Base-by-base conservation (phyloP, 2,329 filamentous ascomycete genomes). In the Colletotrichum sp. region DNA sequence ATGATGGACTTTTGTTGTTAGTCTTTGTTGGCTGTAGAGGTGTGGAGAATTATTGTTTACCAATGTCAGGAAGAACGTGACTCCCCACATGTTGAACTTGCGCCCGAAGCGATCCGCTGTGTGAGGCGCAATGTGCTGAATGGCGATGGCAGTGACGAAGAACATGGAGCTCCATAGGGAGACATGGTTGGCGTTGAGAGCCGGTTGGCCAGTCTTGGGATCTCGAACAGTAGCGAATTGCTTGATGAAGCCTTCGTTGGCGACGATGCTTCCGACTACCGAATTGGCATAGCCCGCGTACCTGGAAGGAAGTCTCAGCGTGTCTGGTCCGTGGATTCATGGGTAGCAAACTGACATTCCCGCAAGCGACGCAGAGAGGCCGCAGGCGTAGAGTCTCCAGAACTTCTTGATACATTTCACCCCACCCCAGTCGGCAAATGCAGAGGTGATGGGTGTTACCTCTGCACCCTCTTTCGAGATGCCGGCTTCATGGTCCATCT, bases 231-330 rank as follows among this genome's bases (percentile, higher is more conserved):
- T 72, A 15, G 70, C 70, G 22, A 72, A 72, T 52, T 72, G 70
- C 48, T 60, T 44, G 63, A 72, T 36, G 52, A 72, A 72, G 44
- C 70, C 70, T 16, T 67, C 48, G 32, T 72, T 72, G 61, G 70
- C 70, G 15, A 72, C 66, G 13, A 72, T 66, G 25, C 48, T 67
- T 19, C 70, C 70, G 11, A 72, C 59, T 22, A 72, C 61, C 5
- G 70, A 72, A 34, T 30, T 36, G 2, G 44, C 70, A 44, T 72
- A 72, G 8, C 70, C 67, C 3, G 66, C 70, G 60, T 72, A 55
- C 52, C 52, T 55, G 12, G 52, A 8, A 55, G n/a, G 12, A 55
- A 25, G 52, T 55, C 36, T 44, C 16, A 44, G 36, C 8, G 16
- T 44, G 0, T 19, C 2, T 19, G 16, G 36, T 44, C n/a, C 8